A percentile compares a stretch with the other conserved stretches of the same genome.
phyloP scores from a whole-genome alignment of 2,329 filamentous ascomycete species.

The Tolypocladium cylindrosporum region DNA sequence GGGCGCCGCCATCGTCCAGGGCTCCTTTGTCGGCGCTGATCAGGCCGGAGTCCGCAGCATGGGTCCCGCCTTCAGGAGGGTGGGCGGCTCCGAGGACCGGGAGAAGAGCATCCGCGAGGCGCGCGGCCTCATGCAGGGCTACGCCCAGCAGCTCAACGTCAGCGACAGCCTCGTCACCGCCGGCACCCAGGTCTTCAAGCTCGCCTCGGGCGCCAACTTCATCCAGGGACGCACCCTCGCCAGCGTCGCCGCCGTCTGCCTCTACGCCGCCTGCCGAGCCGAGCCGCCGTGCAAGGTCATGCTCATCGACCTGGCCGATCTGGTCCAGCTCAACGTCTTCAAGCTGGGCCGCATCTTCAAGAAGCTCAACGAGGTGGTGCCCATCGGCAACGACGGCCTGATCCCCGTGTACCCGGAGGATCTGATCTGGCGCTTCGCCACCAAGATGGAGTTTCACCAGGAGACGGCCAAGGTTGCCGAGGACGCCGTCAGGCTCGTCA shows the following conservation, averaged over 20 bases:
- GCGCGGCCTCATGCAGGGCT: conserved; percentile 48
- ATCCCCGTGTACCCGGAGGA: conserved; percentile 76
- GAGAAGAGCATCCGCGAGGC: conserved; percentile 52
- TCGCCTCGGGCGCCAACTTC: conserved; percentile 65
- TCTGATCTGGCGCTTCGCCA: conserved; percentile 82
- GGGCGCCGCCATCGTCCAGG: conserved; percentile 83
- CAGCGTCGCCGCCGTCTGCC: conserved; percentile 79
- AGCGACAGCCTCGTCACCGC: conserved; percentile 53
- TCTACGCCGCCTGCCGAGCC: conserved; percentile 81
- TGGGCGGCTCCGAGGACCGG: conserved; percentile 47
- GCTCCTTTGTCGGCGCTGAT: conserved; percentile 76
- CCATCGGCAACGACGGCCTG: conserved; percentile 54
- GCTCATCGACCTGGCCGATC: conserved; percentile 91
- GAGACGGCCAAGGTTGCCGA: conserved; percentile 76
- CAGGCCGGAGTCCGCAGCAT: conserved; percentile 68
- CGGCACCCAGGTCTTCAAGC: conserved; percentile 65
- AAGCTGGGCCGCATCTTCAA: conserved; percentile 86
- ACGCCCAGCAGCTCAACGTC: conserved; percentile 49
- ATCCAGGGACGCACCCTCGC: conserved; percentile 78
- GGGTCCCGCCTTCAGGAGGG: conserved; percentile 50
- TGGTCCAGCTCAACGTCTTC: conserved; percentile 78
- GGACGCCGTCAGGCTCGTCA: conserved; percentile 78
- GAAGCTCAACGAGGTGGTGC: conserved; percentile 61
- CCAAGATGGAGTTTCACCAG: conserved; percentile 81
- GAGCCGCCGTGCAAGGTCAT: conserved; percentile 74